phyloP scores from a whole-genome alignment of 1,284 basidiomycete species.

The Pseudozyma pruni region DNA sequence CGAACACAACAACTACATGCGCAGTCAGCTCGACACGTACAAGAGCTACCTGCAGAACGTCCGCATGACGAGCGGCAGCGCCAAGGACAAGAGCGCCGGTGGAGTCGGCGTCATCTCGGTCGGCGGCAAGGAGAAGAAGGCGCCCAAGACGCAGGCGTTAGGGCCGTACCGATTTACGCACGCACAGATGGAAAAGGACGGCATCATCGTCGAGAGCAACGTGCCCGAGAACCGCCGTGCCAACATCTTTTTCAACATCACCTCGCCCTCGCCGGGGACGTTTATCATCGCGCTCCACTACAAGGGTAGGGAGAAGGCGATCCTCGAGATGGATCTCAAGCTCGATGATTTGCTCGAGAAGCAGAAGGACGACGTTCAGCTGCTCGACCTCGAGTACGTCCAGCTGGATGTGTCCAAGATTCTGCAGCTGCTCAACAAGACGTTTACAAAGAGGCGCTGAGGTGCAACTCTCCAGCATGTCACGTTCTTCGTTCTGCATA shows the following conservation, averaged over 20 bases:
- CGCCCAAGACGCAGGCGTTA: conserved; percentile 81
- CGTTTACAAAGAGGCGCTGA: conserved; percentile 58
- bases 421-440: conserved; percentile 75
- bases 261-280: conserved; percentile 94
- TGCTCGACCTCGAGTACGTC: conserved; percentile 95
- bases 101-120: conserved; percentile 95
- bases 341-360: conserved; percentile 96
- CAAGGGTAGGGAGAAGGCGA: conserved; percentile 98
- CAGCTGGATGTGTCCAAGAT: conserved; percentile 96
- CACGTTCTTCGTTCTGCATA: conserved; percentile 1
- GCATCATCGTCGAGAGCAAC: conserved; percentile 98
- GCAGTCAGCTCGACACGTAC: conserved; percentile 97
- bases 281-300: conserved; percentile 99
- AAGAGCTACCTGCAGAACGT: conserved; percentile 99
- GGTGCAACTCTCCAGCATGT: not conserved
- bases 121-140: conserved; percentile 96
- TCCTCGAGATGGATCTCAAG: conserved; percentile 99
- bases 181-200: conserved; percentile 97
- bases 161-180: conserved; percentile 98
- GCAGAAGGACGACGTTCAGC: conserved; percentile 98
- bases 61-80: conserved; percentile 75
- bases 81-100: conserved; percentile 72
- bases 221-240: conserved; percentile 93
- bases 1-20: conserved; percentile 97
- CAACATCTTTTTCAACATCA: conserved; percentile 98